Base-by-base conservation (phyloP, 495 filamentous ascomycete genomes). In the Xylaria venustula region DNA sequence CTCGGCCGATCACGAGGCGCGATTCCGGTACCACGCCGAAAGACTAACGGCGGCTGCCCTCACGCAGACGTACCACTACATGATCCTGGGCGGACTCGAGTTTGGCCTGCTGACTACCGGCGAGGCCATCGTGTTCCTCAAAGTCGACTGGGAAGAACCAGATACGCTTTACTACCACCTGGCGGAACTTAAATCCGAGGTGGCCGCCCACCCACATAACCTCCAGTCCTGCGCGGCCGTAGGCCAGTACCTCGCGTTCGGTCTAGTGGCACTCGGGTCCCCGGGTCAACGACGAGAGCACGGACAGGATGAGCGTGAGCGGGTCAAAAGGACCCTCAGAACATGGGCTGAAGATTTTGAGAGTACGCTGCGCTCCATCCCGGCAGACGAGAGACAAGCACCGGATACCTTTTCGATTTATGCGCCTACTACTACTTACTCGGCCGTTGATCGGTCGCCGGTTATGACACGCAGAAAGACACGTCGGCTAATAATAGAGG, bases 241-340 rank as follows among this genome's bases (percentile, higher is more conserved):
- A 15, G 67, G 73, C 26, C 71, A 79, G 64, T 63, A 73, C 22
- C 63, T 79, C 50, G 71, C 72, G 15, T 79, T 81, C 57, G 71
- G 56, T 48, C 62, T 78, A 19, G 61, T 74, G 58, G 70, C 67
- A 20, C 56, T 57, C 23, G 54, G 47, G 6, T n/a, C 25, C 11
- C 54, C 28, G 12, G 42, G 37, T 46, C 17, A 60, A 25, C 8
- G 37, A 22, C 47, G 32, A 36, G 32, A 26, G 17, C 60, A 63
- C 19, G 17, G 30, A n/a, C 60, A 65, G 23, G 30, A 64, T 3
- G 63, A 66, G 23, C 60, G 57, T 15, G 1, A 36, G n/a, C 19
- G n/a, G 23, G 58, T 50, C 12, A 57, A 37, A n/a, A 2, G 12
- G 9, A 12, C 15, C 26, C 34, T 60, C 2, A 46, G 45, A 6